Percentiles rank a stretch among this genome's conserved stretches.
Evolutionary conservation across 306 rosid genomes (phyloP).

Genomic region (Cicer pinnatifidum): DNA sequence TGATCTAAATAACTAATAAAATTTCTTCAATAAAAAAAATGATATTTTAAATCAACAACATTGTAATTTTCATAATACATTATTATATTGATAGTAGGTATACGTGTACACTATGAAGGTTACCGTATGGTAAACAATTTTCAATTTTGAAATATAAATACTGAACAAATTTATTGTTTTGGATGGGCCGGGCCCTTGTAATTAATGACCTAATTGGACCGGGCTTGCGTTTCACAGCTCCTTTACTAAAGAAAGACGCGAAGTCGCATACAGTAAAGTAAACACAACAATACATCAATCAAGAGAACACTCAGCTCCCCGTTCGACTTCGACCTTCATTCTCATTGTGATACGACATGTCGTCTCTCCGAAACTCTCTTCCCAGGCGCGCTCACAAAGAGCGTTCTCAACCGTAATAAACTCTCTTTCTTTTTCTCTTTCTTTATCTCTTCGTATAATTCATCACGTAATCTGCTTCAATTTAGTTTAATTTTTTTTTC

Average conservation of each 20-base stretch:
- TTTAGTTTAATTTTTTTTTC: conserved; percentile 3
- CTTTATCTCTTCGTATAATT: not conserved
- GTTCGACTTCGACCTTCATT: not conserved
- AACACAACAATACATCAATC: not conserved
- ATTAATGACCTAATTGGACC: too few species aligned
- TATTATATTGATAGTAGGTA: too few species aligned
- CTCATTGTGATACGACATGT: conserved; percentile 48
- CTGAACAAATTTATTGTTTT: too few species aligned
- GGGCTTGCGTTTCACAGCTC: too few species aligned
- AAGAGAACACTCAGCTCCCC: not conserved
- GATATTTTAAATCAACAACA: too few species aligned
- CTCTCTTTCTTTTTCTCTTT: conserved; percentile 26
- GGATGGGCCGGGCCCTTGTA: too few species aligned
- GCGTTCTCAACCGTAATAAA: conserved; percentile 81
- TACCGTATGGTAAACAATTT: too few species aligned
- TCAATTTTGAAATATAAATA: too few species aligned
- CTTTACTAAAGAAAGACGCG: not conserved
- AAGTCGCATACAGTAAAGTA: not conserved
- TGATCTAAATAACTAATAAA: too few species aligned
- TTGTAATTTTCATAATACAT: too few species aligned
- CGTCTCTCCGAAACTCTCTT: conserved; percentile 76
- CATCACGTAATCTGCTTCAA: not conserved
- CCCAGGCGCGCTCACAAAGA: conserved; percentile 81
- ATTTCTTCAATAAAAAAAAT: too few species aligned
- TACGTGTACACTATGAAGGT: too few species aligned